Conservation (phyloP, 2,329 filamentous ascomycete species). For the Cladosporium sphaerospermum region DNA sequence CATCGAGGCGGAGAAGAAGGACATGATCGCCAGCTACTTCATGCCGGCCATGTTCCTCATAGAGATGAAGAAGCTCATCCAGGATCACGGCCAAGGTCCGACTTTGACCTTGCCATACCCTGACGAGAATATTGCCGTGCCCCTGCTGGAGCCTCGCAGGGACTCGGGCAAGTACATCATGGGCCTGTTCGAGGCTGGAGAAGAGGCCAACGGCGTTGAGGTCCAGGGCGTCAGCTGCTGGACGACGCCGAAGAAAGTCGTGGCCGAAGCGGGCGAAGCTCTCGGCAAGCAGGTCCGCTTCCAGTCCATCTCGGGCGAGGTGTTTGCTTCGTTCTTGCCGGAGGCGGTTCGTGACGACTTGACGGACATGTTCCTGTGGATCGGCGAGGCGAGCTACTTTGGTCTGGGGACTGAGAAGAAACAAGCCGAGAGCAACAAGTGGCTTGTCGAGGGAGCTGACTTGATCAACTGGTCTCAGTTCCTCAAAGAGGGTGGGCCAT, state of each 20-base stretch:
- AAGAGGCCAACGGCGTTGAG: slow-evolving; percentile 20
- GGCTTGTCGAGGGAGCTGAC: slow-evolving; percentile 19
- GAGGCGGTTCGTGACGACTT: slow-evolving; percentile 23
- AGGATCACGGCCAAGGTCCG: slow-evolving; percentile 17
- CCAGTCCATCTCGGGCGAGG: slow-evolving; percentile 20
- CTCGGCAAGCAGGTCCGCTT: slow-evolving; percentile 23
- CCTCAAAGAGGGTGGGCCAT: slow-evolving; percentile 17
- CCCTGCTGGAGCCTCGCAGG: slow-evolving; percentile 21
- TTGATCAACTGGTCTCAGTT: slow-evolving; percentile 17
- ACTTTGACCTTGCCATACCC: slow-evolving; percentile 22
- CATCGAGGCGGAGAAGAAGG: slow-evolving; percentile 23
- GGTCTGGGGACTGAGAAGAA: slow-evolving; percentile 23
- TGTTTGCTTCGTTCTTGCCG: slow-evolving; percentile 22
- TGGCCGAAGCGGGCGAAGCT: slow-evolving; percentile 17
- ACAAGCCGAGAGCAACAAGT: slow-evolving; percentile 23
- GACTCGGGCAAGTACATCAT: slow-evolving; percentile 27
- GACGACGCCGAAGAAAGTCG: slow-evolving; percentile 25
- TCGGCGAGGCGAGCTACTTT: slow-evolving; percentile 25
- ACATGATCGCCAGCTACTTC: slow-evolving; percentile 23
- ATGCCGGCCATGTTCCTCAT: slow-evolving; percentile 23
- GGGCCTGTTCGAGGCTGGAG: slow-evolving; percentile 23
- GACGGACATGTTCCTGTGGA: slow-evolving; percentile 24
- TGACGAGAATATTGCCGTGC: slow-evolving; percentile 20
- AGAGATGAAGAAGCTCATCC: slow-evolving; percentile 16
- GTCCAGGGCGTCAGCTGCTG: slow-evolving; percentile 24